A percentile compares a stretch with the other conserved stretches of the same genome.
These are phyloP conservation scores for Heritiera littoralis DNA, from an alignment of 345 rosid genomes.

Conservation along the genomic window DNA sequence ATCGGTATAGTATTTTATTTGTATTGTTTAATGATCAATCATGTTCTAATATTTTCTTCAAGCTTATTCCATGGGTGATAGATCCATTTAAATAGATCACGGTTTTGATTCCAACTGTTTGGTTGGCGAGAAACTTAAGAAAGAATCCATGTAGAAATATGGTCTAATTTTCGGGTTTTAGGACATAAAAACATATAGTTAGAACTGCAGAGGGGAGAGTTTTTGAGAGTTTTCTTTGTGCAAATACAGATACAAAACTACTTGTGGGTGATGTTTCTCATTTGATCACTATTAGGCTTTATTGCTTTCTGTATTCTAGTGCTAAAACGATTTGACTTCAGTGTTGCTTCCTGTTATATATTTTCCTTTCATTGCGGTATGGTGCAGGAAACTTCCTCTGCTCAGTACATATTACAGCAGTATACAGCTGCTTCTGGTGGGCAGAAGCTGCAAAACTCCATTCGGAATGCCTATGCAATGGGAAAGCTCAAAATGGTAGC, in stretches of 20 bases:
- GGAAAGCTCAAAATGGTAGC: slow-evolving; percentile 85
- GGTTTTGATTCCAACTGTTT: slow-evolving; percentile 26
- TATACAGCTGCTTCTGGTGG: slow-evolving; percentile 92
- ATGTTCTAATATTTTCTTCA: neutral
- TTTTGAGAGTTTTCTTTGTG: neutral
- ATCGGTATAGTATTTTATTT: neutral
- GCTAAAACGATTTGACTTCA: neutral
- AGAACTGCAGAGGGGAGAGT: neutral
- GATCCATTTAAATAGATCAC: neutral
- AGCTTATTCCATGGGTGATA: neutral
- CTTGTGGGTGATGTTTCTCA: slow-evolving; percentile 4
- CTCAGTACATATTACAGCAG: slow-evolving; percentile 89
- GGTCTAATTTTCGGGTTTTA: neutral
- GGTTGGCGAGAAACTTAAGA: slow-evolving; percentile 27
- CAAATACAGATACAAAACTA: slow-evolving; percentile 6
- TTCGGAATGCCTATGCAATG: slow-evolving; percentile 81
- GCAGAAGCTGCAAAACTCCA: slow-evolving; percentile 74
- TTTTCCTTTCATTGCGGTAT: neutral
- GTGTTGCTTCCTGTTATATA: neutral
- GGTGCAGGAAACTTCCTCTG: slow-evolving; percentile 80
- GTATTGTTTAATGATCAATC: neutral
- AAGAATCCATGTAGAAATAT: neutral
- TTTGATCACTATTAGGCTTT: slow-evolving; percentile 11
- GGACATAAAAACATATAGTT: neutral
- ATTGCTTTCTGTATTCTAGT: slow-evolving; percentile 11